phyloP scores from a whole-genome alignment of 176 grass and related monocot genomes.

The Paspalum vaginatum region DNA sequence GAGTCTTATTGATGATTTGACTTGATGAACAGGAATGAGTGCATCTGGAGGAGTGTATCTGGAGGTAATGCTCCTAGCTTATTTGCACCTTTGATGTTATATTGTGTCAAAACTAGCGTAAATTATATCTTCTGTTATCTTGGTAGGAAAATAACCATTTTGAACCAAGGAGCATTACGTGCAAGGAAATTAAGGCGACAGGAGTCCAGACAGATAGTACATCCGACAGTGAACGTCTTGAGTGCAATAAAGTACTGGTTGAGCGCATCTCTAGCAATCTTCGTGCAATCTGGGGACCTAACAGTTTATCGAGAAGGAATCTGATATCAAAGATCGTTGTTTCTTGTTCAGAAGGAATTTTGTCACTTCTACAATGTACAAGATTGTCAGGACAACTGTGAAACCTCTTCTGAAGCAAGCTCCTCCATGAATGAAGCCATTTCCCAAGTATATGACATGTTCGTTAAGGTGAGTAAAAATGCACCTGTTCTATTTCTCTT shows the following conservation, averaged over 20 bases:
- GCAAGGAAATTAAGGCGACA: slow-evolving; percentile 34
- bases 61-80: slow-evolving; percentile 47
- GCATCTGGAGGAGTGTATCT: slow-evolving; percentile 36
- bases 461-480: slow-evolving; percentile 62
- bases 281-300: slow-evolving; percentile 58
- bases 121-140: slow-evolving; percentile 33
- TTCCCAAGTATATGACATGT: slow-evolving; percentile 57
- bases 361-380: slow-evolving; percentile 52
- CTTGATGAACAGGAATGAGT: slow-evolving; percentile 50
- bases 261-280: slow-evolving; percentile 61
- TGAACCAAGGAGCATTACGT: slow-evolving; percentile 32
- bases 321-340: slow-evolving; percentile 62
- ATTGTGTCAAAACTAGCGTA: neutral
- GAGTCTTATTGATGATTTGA: slow-evolving; percentile 13
- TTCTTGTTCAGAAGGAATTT: slow-evolving; percentile 83
- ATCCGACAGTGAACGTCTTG: slow-evolving; percentile 37
- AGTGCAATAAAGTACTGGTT: slow-evolving; percentile 37
- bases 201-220: slow-evolving; percentile 64
- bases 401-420: slow-evolving; percentile 45
- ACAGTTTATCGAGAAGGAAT: slow-evolving; percentile 39
- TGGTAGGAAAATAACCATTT: slow-evolving; percentile 38
- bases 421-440: slow-evolving; percentile 41
- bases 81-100: slow-evolving; percentile 18
- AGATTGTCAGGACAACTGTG: slow-evolving; percentile 51
- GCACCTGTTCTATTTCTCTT: neutral